Evolutionary conservation across 2,329 filamentous ascomycete genomes (phyloP).

Genomic region (Cladorrhinum sp.): DNA sequence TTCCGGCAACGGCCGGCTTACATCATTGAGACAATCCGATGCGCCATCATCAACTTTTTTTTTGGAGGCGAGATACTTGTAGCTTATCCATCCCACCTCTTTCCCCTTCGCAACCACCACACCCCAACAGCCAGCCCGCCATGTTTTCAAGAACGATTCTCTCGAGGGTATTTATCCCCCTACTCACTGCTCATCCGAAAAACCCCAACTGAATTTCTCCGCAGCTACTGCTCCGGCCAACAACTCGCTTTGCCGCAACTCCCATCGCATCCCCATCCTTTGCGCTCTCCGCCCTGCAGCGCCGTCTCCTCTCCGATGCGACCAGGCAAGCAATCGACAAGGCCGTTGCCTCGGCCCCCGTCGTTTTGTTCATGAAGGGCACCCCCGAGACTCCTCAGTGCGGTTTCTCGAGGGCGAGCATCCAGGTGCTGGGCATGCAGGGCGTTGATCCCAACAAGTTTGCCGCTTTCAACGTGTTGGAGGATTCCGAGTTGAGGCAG

Average conservation of each 20-base stretch:
- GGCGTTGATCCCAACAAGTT: conserved; percentile 95
- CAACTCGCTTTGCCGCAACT: conserved; percentile 11
- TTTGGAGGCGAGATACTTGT: conserved; percentile 6
- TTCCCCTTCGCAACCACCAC: neutral
- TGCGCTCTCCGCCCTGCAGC: conserved; percentile 33
- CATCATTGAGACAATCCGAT: conserved; percentile 14
- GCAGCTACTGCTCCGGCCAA: conserved; percentile 22
- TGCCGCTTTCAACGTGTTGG: conserved; percentile 95
- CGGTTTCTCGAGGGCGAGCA: conserved; percentile 86
- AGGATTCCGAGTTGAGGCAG: conserved; percentile 80
- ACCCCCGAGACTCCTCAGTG: conserved; percentile 80
- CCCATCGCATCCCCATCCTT: conserved; percentile 11
- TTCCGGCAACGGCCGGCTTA: conserved; percentile 4
- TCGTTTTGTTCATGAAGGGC: conserved; percentile 94
- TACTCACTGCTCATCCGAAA: neutral
- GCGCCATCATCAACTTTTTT: neutral
- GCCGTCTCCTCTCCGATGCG: conserved; percentile 74
- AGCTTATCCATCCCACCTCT: neutral
- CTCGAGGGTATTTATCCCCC: conserved; percentile 21
- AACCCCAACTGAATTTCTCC: neutral
- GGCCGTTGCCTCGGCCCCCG: conserved; percentile 80
- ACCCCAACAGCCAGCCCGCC: conserved; percentile 1
- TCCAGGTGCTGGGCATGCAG: conserved; percentile 92
- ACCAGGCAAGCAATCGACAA: conserved; percentile 84
- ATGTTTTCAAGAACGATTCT: conserved; percentile 25